These are phyloP conservation scores for Orbilia blumenaviensis DNA, from an alignment of 2,329 filamentous ascomycete species.

Conservation along the genomic window DNA sequence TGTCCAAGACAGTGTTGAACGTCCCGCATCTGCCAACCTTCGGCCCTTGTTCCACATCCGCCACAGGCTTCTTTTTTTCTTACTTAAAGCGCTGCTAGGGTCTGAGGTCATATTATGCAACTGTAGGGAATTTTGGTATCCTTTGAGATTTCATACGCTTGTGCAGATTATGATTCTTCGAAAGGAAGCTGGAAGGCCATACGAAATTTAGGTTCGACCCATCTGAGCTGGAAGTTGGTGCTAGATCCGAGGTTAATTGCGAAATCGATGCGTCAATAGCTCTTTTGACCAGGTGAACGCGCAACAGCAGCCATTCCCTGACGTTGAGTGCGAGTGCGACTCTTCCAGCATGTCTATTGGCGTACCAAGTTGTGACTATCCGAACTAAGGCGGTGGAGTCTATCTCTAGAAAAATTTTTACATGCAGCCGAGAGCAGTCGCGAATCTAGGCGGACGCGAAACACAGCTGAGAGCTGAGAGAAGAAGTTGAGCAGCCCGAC, in stretches of 20 bases:
- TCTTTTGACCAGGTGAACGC: neutral
- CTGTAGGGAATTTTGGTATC: too few species aligned
- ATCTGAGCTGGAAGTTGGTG: neutral
- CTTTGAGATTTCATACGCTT: neutral
- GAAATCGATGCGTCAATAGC: neutral
- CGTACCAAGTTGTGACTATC: neutral
- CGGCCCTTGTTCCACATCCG: too few species aligned
- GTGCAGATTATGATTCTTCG: neutral
- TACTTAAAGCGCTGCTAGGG: too few species aligned
- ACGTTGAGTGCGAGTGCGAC: neutral
- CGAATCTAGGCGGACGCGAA: too few species aligned
- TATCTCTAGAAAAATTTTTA: neutral
- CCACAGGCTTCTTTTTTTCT: too few species aligned
- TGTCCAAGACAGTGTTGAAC: too few species aligned
- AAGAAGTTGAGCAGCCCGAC: neutral
- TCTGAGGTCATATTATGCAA: too few species aligned
- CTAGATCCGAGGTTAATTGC: neutral
- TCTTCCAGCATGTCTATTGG: neutral
- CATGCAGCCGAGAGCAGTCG: too few species aligned
- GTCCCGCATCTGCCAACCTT: too few species aligned
- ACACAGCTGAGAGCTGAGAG: neutral
- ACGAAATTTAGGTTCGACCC: neutral
- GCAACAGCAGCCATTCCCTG: neutral
- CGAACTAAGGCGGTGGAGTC: neutral
- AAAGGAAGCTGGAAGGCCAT: neutral